A percentile compares a stretch with the other conserved stretches of the same genome.
These are phyloP conservation scores for Hydrangea macrophylla DNA, from an alignment of 148 eudicot genomes.

Conservation along the genomic window DNA sequence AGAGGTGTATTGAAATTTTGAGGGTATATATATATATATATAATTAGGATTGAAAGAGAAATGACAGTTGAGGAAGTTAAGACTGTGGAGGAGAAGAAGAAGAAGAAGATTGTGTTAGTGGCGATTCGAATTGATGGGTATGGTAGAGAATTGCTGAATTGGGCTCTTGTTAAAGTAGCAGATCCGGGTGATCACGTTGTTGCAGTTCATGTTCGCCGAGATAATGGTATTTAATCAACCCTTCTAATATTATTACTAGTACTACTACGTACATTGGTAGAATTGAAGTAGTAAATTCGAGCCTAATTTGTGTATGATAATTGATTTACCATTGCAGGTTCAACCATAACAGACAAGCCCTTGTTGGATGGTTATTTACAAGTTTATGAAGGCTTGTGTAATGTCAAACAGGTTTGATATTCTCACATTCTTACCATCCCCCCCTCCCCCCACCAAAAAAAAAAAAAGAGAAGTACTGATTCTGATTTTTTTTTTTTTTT, in stretches of 20 bases:
- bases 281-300: background rate
- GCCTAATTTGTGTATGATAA: background rate
- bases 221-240: conserved; percentile 38
- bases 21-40: no score
- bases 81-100: conserved; percentile 32
- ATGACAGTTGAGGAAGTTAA: conserved; percentile 38
- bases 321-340: conserved; percentile 36
- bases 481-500: background rate
- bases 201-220: conserved; percentile 71
- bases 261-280: background rate
- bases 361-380: conserved; percentile 59
- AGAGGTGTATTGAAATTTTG: background rate
- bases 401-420: conserved; percentile 54
- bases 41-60: background rate
- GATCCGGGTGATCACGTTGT: conserved; percentile 67
- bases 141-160: conserved; percentile 64
- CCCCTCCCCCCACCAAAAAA: background rate
- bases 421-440: background rate
- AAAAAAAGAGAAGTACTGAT: background rate
- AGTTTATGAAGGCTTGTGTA: conserved; percentile 64
- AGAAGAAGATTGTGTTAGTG: conserved; percentile 53
- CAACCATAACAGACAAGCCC: conserved; percentile 32
- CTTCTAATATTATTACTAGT: no score
- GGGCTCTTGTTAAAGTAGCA: conserved; percentile 90
- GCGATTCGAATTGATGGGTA: conserved; percentile 62